Evolutionary conservation across 257 asterid genomes (phyloP), one percentile per base, ranked within the genome.

Genomic region (Fraxinus excelsior): DNA sequence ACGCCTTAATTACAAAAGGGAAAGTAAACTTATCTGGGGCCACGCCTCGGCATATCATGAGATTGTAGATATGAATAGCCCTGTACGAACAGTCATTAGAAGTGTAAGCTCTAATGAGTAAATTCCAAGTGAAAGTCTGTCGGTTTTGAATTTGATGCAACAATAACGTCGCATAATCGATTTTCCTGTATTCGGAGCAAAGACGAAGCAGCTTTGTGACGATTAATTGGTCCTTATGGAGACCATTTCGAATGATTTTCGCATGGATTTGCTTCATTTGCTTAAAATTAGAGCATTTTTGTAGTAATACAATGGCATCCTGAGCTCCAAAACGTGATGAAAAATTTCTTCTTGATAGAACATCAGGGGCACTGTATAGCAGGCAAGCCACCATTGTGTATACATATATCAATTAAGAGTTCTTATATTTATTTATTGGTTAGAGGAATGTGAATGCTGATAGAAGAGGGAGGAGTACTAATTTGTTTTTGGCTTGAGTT

Each of bases 1-100:
- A 88, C 28, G 92, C 89, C 72, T 88, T 88, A 86, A 86, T 86
- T 11, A 86, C 92, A 76, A 88, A 88, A 0, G 92, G 90, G 75
- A 88, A 83, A 3, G 90, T 84, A 81, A 88, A 88, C 78, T 88
- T 88, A 65, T 88, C 90, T 58, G 82, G 86, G 2, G 74, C 21
- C 13, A 82, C 84, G 5, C 89, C 85, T n/a, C 83, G 67, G 53
- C 80, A 83, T 69, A 88, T 66, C 89, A 88, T 81, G 9, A 37
- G 78, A 79, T 88, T 86, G 82, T 82, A 88, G 14, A 84, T 19
- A 75, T 79, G 78, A 67, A 88, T 81, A 70, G 87, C 90, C 28
- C 87, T 76, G 19, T 29, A 66, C 2, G 92, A 70, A 72, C 71
- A 78, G 26, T 58, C 85, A 31, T 86, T 86, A 5, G 77, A 81